Evolutionary conservation across 306 rosid genomes (phyloP).

Genomic region (Alnus rubra): DNA sequence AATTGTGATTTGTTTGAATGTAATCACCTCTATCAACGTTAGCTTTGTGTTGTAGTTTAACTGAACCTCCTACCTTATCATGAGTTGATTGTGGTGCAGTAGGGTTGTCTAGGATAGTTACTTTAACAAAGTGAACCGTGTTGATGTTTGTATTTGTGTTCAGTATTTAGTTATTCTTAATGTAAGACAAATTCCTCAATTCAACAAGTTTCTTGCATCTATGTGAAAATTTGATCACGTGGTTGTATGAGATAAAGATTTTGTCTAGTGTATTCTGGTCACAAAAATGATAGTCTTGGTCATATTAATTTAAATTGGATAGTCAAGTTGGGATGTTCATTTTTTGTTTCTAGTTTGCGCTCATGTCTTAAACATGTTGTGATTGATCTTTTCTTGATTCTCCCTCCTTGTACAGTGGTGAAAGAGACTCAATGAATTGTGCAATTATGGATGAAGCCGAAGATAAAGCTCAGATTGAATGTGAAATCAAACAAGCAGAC

Average conservation of each 20-base stretch:
- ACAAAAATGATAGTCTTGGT: background rate
- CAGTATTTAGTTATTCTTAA: too few species aligned
- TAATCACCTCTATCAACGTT: too few species aligned
- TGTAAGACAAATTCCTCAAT: too few species aligned
- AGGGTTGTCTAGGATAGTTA: too few species aligned
- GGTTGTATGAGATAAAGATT: background rate
- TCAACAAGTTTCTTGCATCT: background rate
- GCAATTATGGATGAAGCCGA: background rate
- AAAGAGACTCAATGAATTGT: slow-evolving; percentile 48
- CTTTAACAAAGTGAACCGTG: too few species aligned
- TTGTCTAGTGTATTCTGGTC: background rate
- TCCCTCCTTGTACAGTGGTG: slow-evolving; percentile 50
- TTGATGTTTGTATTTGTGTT: too few species aligned
- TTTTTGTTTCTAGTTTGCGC: background rate
- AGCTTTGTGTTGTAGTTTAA: too few species aligned
- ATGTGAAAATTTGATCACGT: background rate
- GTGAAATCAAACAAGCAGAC: background rate
- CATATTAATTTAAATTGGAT: too few species aligned
- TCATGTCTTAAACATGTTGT: background rate
- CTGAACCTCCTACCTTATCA: too few species aligned
- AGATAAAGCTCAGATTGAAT: background rate
- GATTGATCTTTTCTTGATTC: too few species aligned
- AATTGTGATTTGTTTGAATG: too few species aligned
- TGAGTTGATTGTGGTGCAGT: too few species aligned
- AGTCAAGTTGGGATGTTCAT: background rate